These are phyloP conservation scores for Ziziphus jujuba DNA, from an alignment of 306 rosid species.

Conservation along the genomic window DNA sequence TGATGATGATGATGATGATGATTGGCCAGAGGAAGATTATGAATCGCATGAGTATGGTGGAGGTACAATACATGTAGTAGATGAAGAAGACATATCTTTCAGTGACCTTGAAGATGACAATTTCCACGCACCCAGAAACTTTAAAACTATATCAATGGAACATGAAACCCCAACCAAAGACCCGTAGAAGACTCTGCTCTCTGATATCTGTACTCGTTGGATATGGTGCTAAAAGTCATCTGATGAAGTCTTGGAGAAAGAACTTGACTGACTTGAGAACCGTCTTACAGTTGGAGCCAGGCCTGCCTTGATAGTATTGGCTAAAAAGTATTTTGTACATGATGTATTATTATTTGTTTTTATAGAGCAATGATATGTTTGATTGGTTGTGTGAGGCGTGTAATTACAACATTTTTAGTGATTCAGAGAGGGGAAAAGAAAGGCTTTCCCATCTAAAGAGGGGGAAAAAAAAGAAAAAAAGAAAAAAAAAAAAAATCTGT, in stretches of 20 bases:
- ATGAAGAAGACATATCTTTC: constrained; percentile 94
- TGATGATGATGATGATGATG: constrained; percentile 58
- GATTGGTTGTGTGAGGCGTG: constrained; percentile 29
- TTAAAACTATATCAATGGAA: constrained; percentile 41
- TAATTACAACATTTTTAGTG: constrained; percentile 18
- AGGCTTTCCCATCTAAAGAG: neutral
- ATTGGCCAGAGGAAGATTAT: constrained; percentile 90
- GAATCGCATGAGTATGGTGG: constrained; percentile 48
- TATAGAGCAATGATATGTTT: constrained; percentile 27
- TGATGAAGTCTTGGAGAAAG: constrained; percentile 2
- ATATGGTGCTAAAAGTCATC: constrained; percentile 18
- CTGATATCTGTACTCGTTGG: constrained; percentile 6
- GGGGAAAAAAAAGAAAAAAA: too few relatives aligned
- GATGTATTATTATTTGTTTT: constrained; percentile 31
- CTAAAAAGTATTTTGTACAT: constrained; percentile 43
- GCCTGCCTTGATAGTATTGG: constrained; percentile 20
- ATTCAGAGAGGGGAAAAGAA: constrained; percentile 5
- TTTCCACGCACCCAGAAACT: constrained; percentile 44
- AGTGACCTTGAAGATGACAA: constrained; percentile 94
- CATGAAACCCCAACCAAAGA: constrained; percentile 24
- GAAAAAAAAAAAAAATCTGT: neutral
- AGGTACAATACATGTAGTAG: constrained; percentile 32
- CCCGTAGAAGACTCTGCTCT: neutral
- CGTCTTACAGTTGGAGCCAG: neutral
- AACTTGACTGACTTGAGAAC: neutral